These are phyloP conservation scores for Xylaria hypoxylon DNA, from an alignment of 2,329 filamentous ascomycete genomes.

Conservation along the genomic window DNA sequence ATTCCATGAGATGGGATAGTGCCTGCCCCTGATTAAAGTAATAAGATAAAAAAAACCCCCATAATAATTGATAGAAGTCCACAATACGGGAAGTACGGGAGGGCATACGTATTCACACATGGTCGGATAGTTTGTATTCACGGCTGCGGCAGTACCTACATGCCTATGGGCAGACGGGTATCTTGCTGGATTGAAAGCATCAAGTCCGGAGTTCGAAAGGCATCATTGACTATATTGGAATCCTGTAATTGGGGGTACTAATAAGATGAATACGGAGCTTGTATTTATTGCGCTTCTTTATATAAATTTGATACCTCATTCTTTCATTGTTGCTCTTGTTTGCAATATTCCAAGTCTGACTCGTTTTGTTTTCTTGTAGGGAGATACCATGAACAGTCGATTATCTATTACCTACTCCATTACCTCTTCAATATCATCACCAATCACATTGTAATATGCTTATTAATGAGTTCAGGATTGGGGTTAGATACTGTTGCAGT, in stretches of 20 bases:
- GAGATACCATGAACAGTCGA: no score
- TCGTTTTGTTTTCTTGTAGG: no score
- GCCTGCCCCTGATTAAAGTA: not conserved
- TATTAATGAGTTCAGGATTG: no score
- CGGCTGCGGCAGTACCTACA: not conserved
- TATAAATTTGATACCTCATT: constrained; percentile 21
- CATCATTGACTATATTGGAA: constrained; percentile 13
- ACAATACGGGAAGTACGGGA: not conserved
- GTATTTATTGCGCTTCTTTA: constrained; percentile 1
- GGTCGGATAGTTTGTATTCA: constrained; percentile 4
- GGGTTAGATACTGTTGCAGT: no score
- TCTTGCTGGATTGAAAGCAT: constrained; percentile 26
- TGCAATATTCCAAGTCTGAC: no score
- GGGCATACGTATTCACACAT: not conserved
- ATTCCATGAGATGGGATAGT: constrained; percentile 56
- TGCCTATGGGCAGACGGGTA: constrained; percentile 5
- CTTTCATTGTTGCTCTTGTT: not conserved
- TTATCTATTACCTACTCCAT: no score
- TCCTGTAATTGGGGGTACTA: constrained; percentile 14
- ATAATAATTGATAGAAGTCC: not conserved
- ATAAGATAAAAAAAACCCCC: not conserved
- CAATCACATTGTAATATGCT: no score
- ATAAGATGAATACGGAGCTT: constrained; percentile 1
- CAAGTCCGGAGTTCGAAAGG: constrained; percentile 34
- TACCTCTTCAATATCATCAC: no score